A percentile compares a stretch with the other conserved stretches of the same genome.
Evolutionary conservation across 371 early-diverging fungal species (phyloP).

Genomic region (Mucor velutinosus): DNA sequence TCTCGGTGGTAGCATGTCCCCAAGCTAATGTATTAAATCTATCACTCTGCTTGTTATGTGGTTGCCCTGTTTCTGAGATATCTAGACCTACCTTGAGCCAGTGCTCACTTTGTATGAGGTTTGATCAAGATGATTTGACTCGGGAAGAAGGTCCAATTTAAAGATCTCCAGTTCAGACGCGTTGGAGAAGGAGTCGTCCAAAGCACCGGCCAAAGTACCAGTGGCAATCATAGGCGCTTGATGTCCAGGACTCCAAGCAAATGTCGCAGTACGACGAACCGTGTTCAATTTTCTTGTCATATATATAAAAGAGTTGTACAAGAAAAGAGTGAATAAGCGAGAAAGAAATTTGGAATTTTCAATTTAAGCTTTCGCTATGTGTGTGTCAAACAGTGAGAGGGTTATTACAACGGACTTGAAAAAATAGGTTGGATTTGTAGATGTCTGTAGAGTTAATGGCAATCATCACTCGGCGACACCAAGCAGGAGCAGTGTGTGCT

Average conservation of each 20-base stretch:
- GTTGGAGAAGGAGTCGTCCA: conserved; percentile 92
- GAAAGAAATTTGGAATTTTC: not conserved
- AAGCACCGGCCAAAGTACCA: conserved; percentile 93
- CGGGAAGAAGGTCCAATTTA: conserved; percentile 65
- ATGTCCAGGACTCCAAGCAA: conserved; percentile 81
- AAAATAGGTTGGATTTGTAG: not conserved
- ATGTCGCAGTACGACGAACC: conserved; percentile 77
- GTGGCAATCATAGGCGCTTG: conserved; percentile 78
- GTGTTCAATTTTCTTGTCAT: conserved; percentile 62
- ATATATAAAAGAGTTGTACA: not conserved
- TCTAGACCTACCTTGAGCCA: conserved; percentile 62
- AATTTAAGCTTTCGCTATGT: not conserved
- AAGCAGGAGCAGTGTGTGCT: too few relatives aligned
- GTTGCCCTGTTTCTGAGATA: not conserved
- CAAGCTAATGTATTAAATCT: conserved; percentile 86
- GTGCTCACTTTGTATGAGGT: conserved; percentile 63
- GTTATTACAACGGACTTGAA: not conserved
- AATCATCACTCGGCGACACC: not conserved
- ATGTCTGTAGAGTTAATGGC: not conserved
- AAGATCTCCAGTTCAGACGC: conserved; percentile 90
- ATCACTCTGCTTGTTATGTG: not conserved
- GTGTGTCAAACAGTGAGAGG: not conserved
- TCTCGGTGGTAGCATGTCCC: conserved; percentile 66
- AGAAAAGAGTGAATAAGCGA: not conserved
- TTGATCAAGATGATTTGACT: conserved; percentile 29